Conservation (phyloP, 805 yeast genomes). For the Kazachstania psychrophila region DNA sequence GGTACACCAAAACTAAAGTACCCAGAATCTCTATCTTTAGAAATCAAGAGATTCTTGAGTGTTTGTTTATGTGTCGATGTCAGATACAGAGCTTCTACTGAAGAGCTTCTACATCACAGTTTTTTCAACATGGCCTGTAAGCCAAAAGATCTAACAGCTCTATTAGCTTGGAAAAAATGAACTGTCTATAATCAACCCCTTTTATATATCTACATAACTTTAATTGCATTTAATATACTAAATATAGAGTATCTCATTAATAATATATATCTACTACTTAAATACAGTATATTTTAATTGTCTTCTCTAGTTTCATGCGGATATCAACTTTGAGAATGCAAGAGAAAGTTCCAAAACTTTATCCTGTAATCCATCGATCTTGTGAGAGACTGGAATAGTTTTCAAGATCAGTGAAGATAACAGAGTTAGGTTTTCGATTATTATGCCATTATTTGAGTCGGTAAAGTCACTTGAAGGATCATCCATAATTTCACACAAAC, state of each 20-base stretch:
- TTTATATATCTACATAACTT: too few relatives aligned
- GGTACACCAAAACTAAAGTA: slow-evolving; percentile 93
- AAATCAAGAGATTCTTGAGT: slow-evolving; percentile 76
- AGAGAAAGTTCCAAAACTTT: slow-evolving; percentile 23
- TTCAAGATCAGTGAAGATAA: slow-evolving; percentile 26
- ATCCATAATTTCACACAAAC: slow-evolving; percentile 31
- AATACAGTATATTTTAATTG: too few relatives aligned
- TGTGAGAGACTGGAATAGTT: slow-evolving; percentile 28
- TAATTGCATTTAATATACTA: too few relatives aligned
- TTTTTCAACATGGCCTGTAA: slow-evolving; percentile 58
- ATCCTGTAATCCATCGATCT: slow-evolving; percentile 23
- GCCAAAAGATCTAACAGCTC: slow-evolving; percentile 47
- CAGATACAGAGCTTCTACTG: slow-evolving; percentile 80
- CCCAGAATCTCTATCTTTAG: slow-evolving; percentile 71
- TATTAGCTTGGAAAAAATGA: slow-evolving; percentile 45
- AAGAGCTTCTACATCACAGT: slow-evolving; percentile 71
- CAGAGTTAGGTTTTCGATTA: slow-evolving; percentile 11
- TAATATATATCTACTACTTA: too few relatives aligned
- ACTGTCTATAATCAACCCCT: too few relatives aligned
- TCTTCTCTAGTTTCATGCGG: slow-evolving; percentile 3
- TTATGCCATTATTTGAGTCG: slow-evolving; percentile 1
- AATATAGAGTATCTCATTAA: too few relatives aligned
- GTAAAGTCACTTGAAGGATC: slow-evolving; percentile 1
- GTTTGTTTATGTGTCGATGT: slow-evolving; percentile 94
- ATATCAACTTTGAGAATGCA: slow-evolving; percentile 19